Percentiles rank a stretch among this genome's conserved stretches.
Conservation (phyloP, 176 grass and related monocot species). For the Tuctoria greenei region DNA sequence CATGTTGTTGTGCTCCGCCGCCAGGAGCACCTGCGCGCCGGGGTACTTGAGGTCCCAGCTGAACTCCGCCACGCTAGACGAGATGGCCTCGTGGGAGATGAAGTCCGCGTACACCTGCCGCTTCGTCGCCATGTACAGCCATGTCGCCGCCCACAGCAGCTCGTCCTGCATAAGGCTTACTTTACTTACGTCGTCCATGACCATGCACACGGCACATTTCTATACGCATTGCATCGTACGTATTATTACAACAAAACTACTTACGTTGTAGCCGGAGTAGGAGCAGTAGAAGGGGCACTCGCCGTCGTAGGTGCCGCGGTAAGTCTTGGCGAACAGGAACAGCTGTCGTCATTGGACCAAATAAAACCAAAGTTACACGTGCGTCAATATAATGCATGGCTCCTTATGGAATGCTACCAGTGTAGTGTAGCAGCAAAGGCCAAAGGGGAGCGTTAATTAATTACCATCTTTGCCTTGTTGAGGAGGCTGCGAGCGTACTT, state of each 20-base stretch:
- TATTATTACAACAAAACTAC: too few relatives aligned
- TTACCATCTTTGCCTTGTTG: constrained; percentile 93
- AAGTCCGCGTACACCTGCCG: constrained; percentile 59
- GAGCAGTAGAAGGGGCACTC: constrained; percentile 99
- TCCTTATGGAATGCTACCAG: too few relatives aligned
- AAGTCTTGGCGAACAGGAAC: constrained; percentile 62
- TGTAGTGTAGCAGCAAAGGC: too few relatives aligned
- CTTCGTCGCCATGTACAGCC: constrained; percentile 77
- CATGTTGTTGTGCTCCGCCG: constrained; percentile 64
- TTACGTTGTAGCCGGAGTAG: constrained; percentile 84
- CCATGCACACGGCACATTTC: too few relatives aligned
- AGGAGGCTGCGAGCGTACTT: constrained; percentile 63
- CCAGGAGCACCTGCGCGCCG: constrained; percentile 82
- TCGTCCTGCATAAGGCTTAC: too few relatives aligned
- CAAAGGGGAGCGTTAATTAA: too few relatives aligned
- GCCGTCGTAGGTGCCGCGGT: constrained; percentile 84
- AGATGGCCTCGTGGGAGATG: constrained; percentile 69
- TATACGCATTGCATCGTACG: too few relatives aligned
- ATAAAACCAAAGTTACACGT: neutral
- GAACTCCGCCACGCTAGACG: constrained; percentile 87
- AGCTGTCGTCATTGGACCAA: too few relatives aligned
- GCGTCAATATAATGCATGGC: too few relatives aligned
- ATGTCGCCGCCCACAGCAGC: constrained; percentile 88
- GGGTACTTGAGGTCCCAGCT: constrained; percentile 98
- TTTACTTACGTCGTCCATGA: too few relatives aligned